Percentiles rank a stretch among this genome's conserved stretches.
These are phyloP conservation scores for Candida multigemmis DNA, from an alignment of 805 yeast genomes.

Conservation along the genomic window DNA sequence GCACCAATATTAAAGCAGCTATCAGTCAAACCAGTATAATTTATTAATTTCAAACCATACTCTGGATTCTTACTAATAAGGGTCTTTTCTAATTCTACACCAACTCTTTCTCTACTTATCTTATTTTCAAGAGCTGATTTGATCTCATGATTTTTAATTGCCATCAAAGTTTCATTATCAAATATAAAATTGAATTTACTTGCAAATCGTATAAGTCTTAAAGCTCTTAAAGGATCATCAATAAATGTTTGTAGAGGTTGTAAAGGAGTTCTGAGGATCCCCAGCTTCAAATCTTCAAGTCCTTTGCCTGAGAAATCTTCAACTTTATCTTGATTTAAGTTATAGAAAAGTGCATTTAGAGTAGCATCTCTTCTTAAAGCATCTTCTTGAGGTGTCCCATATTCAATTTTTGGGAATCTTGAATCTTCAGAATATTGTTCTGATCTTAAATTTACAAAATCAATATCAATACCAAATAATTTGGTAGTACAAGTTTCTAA, in stretches of 20 bases:
- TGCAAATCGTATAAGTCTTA: constrained; percentile 82
- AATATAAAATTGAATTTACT: constrained; percentile 63
- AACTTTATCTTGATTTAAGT: constrained; percentile 54
- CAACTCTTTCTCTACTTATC: constrained; percentile 85
- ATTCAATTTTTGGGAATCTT: constrained; percentile 74
- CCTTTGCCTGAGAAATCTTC: constrained; percentile 86
- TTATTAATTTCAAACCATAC: constrained; percentile 54
- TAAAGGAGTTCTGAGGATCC: constrained; percentile 80
- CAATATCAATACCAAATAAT: constrained; percentile 76
- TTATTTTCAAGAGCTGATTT: constrained; percentile 54
- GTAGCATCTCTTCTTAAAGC: constrained; percentile 95
- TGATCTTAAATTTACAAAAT: constrained; percentile 83
- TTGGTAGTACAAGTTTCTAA: constrained; percentile 93
- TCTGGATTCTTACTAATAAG: constrained; percentile 54
- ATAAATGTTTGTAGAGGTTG: constrained; percentile 76
- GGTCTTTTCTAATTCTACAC: constrained; percentile 74
- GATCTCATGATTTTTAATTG: constrained; percentile 58
- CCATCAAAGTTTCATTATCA: constrained; percentile 45
- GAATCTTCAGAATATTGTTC: constrained; percentile 80
- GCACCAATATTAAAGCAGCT: constrained; percentile 43
- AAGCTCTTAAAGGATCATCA: constrained; percentile 90
- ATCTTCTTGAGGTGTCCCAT: constrained; percentile 89
- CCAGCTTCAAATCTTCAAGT: constrained; percentile 55
- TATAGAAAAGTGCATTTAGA: constrained; percentile 83
- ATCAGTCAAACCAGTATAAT: constrained; percentile 44